Evolutionary conservation across 2,329 filamentous ascomycete genomes (phyloP).

Genomic region (Colletotrichum lupini): DNA sequence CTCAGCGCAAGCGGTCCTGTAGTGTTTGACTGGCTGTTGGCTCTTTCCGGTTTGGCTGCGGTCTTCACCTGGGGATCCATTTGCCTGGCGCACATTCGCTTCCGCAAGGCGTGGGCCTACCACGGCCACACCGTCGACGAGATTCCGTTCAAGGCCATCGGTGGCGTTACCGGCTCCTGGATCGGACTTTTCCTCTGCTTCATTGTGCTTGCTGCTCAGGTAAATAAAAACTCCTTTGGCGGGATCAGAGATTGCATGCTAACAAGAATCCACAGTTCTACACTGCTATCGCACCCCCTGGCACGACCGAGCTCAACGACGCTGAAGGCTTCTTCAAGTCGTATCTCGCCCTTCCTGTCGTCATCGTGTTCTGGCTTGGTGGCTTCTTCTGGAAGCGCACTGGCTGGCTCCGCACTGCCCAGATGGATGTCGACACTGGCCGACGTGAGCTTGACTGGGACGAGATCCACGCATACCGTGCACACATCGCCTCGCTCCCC

Average conservation of each 20-base stretch:
- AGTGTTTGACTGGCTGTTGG: conserved; percentile 73
- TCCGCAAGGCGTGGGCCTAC: conserved; percentile 68
- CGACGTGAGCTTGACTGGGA: conserved; percentile 75
- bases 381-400: conserved; percentile 74
- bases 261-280: conserved; percentile 52
- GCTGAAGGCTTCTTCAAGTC: conserved; percentile 65
- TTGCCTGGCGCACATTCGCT: conserved; percentile 73
- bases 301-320: conserved; percentile 43
- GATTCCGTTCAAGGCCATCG: conserved; percentile 71
- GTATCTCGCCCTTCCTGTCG: conserved; percentile 65
- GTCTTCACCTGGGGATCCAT: conserved; percentile 76
- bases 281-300: conserved; percentile 56
- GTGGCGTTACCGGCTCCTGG: conserved; percentile 71
- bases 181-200: conserved; percentile 68
- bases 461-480: conserved; percentile 66
- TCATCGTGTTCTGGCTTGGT: conserved; percentile 63
- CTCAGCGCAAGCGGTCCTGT: conserved; percentile 56
- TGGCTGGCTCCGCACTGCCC: conserved; percentile 67
- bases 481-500: conserved; percentile 61
- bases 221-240: not conserved
- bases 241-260: not conserved
- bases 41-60: conserved; percentile 70
- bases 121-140: conserved; percentile 71
- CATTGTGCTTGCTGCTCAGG: conserved; percentile 60
- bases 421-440: conserved; percentile 76